Evolutionary conservation across 164 flowering plant species (phyloP).

Genomic region (Macadamia integrifolia): DNA sequence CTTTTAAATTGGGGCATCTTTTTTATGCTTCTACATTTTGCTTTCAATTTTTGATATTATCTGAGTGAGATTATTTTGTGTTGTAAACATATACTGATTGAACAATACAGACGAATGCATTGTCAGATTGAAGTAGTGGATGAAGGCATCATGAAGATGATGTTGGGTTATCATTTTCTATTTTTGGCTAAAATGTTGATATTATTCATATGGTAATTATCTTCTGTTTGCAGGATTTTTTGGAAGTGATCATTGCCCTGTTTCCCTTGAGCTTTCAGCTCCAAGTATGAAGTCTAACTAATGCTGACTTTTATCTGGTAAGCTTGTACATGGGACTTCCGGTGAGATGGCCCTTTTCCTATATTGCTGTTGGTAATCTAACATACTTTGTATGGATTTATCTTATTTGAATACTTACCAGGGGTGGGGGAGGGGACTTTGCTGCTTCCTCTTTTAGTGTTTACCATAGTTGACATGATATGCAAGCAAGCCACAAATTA

Average conservation of each 20-base stretch:
- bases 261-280: slow-evolving; percentile 62
- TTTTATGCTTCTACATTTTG: no score
- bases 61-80: not conserved
- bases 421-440: no score
- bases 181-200: not conserved
- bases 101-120: not conserved
- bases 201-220: not conserved
- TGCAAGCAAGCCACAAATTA: no score
- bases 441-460: no score
- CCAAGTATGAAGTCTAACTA: slow-evolving; percentile 2
- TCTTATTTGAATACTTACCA: not conserved
- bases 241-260: slow-evolving; percentile 98
- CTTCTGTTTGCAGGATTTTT: slow-evolving; percentile 56
- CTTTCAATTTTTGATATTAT: no score
- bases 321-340: not conserved
- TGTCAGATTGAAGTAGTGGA: not conserved
- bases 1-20: no score
- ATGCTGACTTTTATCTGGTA: slow-evolving; percentile 3
- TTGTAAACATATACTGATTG: not conserved
- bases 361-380: not conserved
- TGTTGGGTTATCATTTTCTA: not conserved
- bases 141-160: not conserved
- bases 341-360: not conserved
- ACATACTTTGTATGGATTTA: not conserved
- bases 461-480: no score